A percentile compares a stretch with the other conserved stretches of the same genome.
Conservation (phyloP, 2,329 filamentous ascomycete species). For the Fusarium veterinarium region DNA sequence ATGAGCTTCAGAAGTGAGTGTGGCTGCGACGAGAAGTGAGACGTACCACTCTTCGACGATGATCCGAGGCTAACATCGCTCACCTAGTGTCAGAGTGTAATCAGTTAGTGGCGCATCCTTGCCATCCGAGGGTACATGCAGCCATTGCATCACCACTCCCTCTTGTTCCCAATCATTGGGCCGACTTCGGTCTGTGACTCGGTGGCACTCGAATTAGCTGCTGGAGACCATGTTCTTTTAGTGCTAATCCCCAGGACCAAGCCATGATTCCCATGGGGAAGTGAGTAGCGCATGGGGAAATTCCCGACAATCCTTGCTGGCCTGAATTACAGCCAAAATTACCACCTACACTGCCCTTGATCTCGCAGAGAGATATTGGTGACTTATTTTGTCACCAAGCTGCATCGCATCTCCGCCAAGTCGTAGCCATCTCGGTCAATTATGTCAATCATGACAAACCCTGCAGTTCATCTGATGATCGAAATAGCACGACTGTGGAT, state of each 20-base stretch:
- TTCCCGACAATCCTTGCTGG: conserved; percentile 13
- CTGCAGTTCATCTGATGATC: background rate
- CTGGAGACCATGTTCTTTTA: conserved; percentile 2
- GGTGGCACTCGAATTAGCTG: conserved; percentile 26
- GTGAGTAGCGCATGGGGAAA: conserved; percentile 13
- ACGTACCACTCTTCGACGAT: accelerated
- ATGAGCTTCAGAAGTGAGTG: background rate
- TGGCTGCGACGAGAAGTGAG: background rate
- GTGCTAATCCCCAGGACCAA: conserved; percentile 20
- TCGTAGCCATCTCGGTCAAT: conserved; percentile 23
- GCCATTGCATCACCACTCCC: conserved; percentile 7
- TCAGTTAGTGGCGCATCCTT: background rate
- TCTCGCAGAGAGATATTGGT: accelerated
- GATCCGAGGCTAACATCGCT: background rate
- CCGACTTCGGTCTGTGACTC: conserved; percentile 26
- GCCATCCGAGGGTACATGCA: background rate
- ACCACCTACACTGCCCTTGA: accelerated
- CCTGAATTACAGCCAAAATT: background rate
- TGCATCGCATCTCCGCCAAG: background rate
- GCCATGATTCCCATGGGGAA: conserved; percentile 29
- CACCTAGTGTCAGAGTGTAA: accelerated
- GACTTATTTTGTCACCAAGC: background rate
- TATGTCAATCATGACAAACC: conserved; percentile 12
- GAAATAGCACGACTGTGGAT: conserved; percentile 4
- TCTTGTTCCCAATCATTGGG: background rate